Evolutionary conservation across 2,329 filamentous ascomycete species (phyloP), one percentile per base, ranked within the genome.

Genomic region (Colletotrichum neosansevieriae): DNA sequence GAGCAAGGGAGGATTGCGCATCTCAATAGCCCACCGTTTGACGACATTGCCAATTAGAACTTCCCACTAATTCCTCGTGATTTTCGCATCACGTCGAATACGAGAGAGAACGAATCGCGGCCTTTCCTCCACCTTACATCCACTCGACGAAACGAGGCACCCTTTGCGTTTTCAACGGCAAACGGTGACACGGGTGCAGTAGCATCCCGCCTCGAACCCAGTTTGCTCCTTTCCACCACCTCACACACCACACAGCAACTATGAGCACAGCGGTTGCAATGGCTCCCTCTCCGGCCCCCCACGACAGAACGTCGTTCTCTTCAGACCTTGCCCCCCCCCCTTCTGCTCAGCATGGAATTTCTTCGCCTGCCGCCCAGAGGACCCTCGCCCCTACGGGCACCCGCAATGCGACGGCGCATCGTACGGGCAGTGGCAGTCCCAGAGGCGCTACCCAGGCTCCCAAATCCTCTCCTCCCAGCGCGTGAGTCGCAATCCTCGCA

Each of bases 181-280:
- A 54, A 58, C 40, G 53, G 45, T 53, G 51, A 36, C 15, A 53
- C 53, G 53, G 65, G 51, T 58, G 65, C 44, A 53, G 45, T 53
- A 67, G 60, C 44, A 53, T 51, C 38, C 65, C 53, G 45, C 60
- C 61, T 58, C 65, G 50, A 24, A 44, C 61, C 5, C 4, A 49
- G 15, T 59, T 11, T 34, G 29, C 38, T 29, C 32, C 24, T 42
- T 15, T 24, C 44, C 12, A 40, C 34, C 29, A 63, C 53, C 49
- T 63, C 42, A 19, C 50, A 40, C 17, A 47, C 40, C 3, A 53
- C 42, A 60, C 36, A 65, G 70, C 66, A 67, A 89, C 74, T 78
- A 91, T 91, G 89, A 91, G 88, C 83, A 84, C 89, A 78, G 88
- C 87, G 79, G 86, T 91, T 77, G 87, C 88, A 75, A 90, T 91